phyloP scores from a whole-genome alignment of 352 stramenopile species.

The Peronospora farinosa region DNA sequence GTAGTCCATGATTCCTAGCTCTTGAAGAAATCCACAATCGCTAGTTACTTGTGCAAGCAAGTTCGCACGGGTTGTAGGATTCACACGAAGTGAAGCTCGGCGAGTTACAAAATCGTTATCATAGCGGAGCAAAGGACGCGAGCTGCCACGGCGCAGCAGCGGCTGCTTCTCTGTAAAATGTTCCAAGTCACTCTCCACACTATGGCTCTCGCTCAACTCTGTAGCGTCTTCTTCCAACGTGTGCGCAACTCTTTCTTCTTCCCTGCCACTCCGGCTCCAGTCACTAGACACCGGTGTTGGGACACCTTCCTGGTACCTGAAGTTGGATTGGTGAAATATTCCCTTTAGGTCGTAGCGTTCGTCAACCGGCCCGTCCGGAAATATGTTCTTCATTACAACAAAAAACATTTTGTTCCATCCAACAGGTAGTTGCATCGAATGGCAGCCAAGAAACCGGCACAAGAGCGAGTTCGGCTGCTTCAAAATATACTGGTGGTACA shows the following conservation, averaged over 20 bases:
- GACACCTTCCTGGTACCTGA: slow-evolving; percentile 34
- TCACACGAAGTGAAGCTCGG: slow-evolving; percentile 59
- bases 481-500: slow-evolving; percentile 83
- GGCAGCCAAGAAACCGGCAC: slow-evolving; percentile 75
- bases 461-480: slow-evolving; percentile 76
- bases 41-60: slow-evolving; percentile 74
- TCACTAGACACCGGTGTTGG: slow-evolving; percentile 37
- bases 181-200: slow-evolving; percentile 28
- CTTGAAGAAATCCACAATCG: slow-evolving; percentile 79
- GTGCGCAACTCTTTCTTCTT: slow-evolving; percentile 21
- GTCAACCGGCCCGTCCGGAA: slow-evolving; percentile 63
- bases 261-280: slow-evolving; percentile 28
- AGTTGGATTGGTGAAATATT: slow-evolving; percentile 68
- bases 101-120: slow-evolving; percentile 76
- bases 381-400: slow-evolving; percentile 86
- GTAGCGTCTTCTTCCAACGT: slow-evolving; percentile 23
- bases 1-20: slow-evolving; percentile 86
- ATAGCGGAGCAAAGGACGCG: slow-evolving; percentile 57
- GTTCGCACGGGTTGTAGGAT: slow-evolving; percentile 64
- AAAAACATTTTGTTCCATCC: slow-evolving; percentile 90
- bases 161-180: slow-evolving; percentile 48
- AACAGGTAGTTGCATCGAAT: slow-evolving; percentile 86
- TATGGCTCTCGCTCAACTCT: slow-evolving; percentile 26
- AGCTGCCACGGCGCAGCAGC: slow-evolving; percentile 45
- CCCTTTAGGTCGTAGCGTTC: slow-evolving; percentile 83